Conservation (phyloP, 768 basidiomycete species). For the Ramaria rubella region DNA sequence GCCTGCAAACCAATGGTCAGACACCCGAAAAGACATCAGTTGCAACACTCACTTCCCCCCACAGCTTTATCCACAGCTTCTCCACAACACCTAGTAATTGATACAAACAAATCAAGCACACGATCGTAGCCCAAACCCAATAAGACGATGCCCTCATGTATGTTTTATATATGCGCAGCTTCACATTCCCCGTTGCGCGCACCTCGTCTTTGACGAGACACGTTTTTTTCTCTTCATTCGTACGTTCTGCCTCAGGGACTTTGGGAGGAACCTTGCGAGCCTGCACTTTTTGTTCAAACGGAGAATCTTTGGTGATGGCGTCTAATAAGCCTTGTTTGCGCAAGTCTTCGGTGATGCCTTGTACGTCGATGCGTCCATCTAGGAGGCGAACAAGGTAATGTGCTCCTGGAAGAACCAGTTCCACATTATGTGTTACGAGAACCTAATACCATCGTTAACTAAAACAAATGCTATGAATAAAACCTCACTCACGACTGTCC, state of each 20-base stretch:
- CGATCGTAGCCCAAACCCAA: constrained; percentile 12
- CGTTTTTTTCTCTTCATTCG: constrained; percentile 45
- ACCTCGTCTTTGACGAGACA: constrained; percentile 79
- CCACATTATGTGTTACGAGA: constrained; percentile 40
- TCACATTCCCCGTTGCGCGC: constrained; percentile 72
- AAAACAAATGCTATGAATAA: not conserved
- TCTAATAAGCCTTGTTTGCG: constrained; percentile 29
- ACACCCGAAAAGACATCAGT: not conserved
- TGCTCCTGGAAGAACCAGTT: constrained; percentile 34
- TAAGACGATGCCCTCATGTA: constrained; percentile 61
- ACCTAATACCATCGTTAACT: constrained; percentile 21
- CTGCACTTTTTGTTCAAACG: constrained; percentile 21
- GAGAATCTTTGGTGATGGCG: constrained; percentile 26
- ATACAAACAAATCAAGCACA: constrained; percentile 10
- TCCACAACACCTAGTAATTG: constrained; percentile 50
- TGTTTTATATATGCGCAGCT: constrained; percentile 58
- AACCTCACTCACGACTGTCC: constrained; percentile 29
- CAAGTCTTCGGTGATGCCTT: constrained; percentile 33
- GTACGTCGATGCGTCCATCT: constrained; percentile 35
- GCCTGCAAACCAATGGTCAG: not conserved
- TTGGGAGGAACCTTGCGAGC: constrained; percentile 20
- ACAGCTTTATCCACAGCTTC: constrained; percentile 67
- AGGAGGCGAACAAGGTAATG: constrained; percentile 35
- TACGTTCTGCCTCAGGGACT: constrained; percentile 18
- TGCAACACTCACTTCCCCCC: constrained; percentile 24